phyloP scores from a whole-genome alignment of 768 basidiomycete genomes.

The Harrya chromipes region DNA sequence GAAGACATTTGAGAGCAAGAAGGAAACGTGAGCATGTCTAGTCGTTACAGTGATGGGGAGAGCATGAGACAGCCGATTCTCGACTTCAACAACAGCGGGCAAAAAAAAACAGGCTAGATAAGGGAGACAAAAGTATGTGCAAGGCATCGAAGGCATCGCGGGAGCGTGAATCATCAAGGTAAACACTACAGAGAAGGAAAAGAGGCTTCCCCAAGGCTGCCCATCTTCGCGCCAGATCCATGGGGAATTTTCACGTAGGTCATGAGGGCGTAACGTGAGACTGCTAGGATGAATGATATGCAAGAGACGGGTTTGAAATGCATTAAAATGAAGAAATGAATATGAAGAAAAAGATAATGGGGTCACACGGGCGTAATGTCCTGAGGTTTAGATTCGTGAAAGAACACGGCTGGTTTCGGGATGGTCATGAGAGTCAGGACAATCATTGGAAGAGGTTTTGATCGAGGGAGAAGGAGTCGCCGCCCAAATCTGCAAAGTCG shows the following conservation, averaged over 20 bases:
- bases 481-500: conserved; percentile 41
- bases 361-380: conserved; percentile 28
- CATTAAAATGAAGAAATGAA: conserved; percentile 24
- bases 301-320: conserved; percentile 34
- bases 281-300: conserved; percentile 30
- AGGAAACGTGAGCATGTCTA: conserved; percentile 59
- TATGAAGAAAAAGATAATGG: conserved; percentile 27
- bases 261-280: conserved; percentile 17
- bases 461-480: conserved; percentile 38
- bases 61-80: conserved; percentile 20
- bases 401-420: conserved; percentile 15
- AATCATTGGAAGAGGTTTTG: conserved; percentile 50
- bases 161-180: conserved; percentile 24
- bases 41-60: conserved; percentile 55
- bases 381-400: conserved; percentile 24
- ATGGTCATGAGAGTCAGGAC: conserved; percentile 11
- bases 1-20: conserved; percentile 34
- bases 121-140: conserved; percentile 12
- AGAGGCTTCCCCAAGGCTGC: conserved; percentile 9
- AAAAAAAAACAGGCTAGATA: conserved; percentile 6
- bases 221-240: conserved; percentile 14
- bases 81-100: conserved; percentile 13
- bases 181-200: conserved; percentile 13
- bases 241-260: conserved; percentile 22
- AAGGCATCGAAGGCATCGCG: conserved; percentile 28